Evolutionary conservation across 1,139 yeast genomes (phyloP), one percentile per base, ranked within the genome.

Genomic region (Geotrichum fermentans): DNA sequence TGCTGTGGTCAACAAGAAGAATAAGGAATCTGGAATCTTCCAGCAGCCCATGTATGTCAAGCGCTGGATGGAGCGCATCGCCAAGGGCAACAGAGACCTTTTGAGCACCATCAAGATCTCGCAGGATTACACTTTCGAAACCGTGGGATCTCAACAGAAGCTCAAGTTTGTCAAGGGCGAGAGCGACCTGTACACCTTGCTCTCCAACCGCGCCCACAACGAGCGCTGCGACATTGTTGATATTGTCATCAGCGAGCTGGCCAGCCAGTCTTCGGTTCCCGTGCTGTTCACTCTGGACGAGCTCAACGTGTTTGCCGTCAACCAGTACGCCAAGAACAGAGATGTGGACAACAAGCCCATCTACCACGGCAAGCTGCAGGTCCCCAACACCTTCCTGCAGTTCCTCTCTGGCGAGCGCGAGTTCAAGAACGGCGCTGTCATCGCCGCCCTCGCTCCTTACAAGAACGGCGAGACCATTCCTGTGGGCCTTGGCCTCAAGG

Each of bases 41-140:
- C 83, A 80, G 48, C 96, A 89, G 66, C 96, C 95, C 50, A 84
- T 84, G 94, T 78, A 74, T 59, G 72, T 85, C 51, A 80, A 80
- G 60, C 73, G 75, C 51, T 75, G 86, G 67, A 65, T 86, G 56
- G 70, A 72, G 56, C 80, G 79, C 65, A 70, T 83, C 49, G 70
- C 77, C 47, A 71, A 72, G 45, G 80, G 80, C 32, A 89, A 87
- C 67, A 72, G 70, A 54, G 71, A 66, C 1, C 61, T 73, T 4
- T 74, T 86, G 53, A 61, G 72, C 43, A 66, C 77, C 37, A 68
- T 86, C 56, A 50, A 44, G 32, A 50, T 52, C n/a, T 54, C 55
- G 7, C 47, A 54, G 38, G 56, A 55, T 32, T 46, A 50, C 21
- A 55, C 39, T 29, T 56, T 32, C 18, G 46, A 20, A 8, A 30